Evolutionary conservation across 805 yeast genomes (phyloP), one percentile per base, ranked within the genome.

Genomic region (Spathaspora passalidarum): DNA sequence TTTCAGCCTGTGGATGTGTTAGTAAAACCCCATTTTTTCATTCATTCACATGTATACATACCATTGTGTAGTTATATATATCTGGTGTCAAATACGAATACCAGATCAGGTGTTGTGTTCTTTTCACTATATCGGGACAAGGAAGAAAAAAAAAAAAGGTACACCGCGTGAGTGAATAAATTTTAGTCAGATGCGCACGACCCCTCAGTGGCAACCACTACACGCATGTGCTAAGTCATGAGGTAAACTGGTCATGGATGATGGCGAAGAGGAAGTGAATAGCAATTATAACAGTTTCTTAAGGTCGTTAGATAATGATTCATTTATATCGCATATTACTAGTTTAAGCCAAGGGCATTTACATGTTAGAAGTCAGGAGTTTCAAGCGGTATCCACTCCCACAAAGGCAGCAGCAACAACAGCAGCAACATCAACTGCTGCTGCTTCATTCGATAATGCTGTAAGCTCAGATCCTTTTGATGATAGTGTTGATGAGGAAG

Each of bases 1-100:
- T 85, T 55, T 87, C 95, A 60, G 94, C 83, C 91, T 81, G 53
- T 23, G 11, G 14, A 20, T 23, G 23, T 37, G 53, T 54, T 51
- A 49, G 61, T 60, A 52, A 42, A 39, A 39, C 4, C n/a, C 13
- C 26, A 10, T 26, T 2, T n/a, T 19, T 36, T 21, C 20, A 14
- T 19, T 40, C n/a, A 13, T 10, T 13, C 17, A 25, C 10, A 5
- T 38, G 3, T 26, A 14, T 32, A 43, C 49, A 46, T 46, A 46
- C 49, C 49, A 46, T 46, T 37, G 8, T 16, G 25, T 14, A 10
- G 14, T n/a, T 41, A 26, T 21, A 20, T 19, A 10, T 22, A 13
- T 29, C n/a, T n/a, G n/a, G n/a, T n/a, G n/a, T n/a, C n/a, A n/a
- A n/a, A n/a, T n/a, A n/a, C n/a, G n/a, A n/a, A n/a, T n/a, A 7